Conservation (phyloP, 2,329 filamentous ascomycete genomes). For the Simplicillium aogashimaense region DNA sequence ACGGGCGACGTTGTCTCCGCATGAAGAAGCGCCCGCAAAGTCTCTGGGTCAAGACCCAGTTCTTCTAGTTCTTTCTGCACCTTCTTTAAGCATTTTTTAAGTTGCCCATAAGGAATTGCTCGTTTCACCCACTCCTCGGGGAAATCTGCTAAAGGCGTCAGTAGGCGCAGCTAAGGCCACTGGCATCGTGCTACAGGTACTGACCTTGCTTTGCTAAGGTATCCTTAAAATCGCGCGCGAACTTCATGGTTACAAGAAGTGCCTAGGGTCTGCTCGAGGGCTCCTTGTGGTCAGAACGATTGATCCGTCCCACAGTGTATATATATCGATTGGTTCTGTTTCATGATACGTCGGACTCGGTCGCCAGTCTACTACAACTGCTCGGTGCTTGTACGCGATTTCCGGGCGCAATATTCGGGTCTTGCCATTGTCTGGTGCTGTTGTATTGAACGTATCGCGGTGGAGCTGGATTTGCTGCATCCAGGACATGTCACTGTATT, state of each 20-base stretch:
- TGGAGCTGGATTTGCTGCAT: no score
- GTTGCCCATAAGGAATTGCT: constrained; percentile 72
- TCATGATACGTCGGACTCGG: no score
- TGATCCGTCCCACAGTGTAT: no score
- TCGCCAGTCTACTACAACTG: no score
- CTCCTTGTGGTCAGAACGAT: no score
- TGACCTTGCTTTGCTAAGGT: constrained; percentile 52
- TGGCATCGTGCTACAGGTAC: neutral
- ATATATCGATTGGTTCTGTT: no score
- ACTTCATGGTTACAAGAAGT: constrained; percentile 57
- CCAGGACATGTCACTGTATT: no score
- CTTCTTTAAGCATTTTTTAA: constrained; percentile 84
- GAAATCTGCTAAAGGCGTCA: constrained; percentile 39
- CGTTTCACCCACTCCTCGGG: constrained; percentile 62
- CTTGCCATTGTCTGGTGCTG: no score
- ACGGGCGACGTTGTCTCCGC: constrained; percentile 34
- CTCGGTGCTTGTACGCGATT: no score
- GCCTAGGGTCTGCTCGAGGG: constrained; percentile 2
- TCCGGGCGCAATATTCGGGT: no score
- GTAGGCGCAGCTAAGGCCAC: neutral
- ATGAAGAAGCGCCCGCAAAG: constrained; percentile 54
- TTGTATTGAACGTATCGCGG: no score
- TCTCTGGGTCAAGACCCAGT: constrained; percentile 63
- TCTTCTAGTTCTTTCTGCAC: constrained; percentile 61
- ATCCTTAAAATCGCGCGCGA: constrained; percentile 68